Evolutionary conservation across 2,329 filamentous ascomycete species (phyloP).

Genomic region (Penicillium rolfsii): DNA sequence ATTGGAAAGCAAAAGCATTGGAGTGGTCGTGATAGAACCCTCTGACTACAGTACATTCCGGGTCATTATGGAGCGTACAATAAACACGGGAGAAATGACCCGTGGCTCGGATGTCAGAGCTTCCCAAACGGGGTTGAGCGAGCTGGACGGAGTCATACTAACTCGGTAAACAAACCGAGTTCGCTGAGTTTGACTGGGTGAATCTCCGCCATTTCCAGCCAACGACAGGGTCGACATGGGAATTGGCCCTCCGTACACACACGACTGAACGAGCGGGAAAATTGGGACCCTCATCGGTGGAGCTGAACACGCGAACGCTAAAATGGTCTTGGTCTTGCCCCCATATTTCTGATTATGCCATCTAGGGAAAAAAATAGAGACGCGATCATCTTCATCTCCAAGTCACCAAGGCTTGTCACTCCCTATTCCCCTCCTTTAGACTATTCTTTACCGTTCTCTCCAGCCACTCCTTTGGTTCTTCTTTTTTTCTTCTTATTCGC

Average conservation of each 20-base stretch:
- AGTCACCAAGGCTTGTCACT: slow-evolving; percentile 1
- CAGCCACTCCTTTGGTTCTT: not conserved
- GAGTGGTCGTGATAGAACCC: not conserved
- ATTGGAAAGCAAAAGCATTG: not conserved
- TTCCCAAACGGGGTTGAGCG: slow-evolving; percentile 8
- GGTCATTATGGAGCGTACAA: not conserved
- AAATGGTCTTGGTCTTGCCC: not conserved
- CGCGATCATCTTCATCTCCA: not conserved
- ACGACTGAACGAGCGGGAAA: slow-evolving; percentile 28
- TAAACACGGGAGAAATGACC: not conserved
- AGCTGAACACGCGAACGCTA: slow-evolving; percentile 26
- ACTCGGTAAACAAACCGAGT: not conserved
- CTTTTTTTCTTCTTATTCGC: not conserved
- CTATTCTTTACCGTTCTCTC: not conserved
- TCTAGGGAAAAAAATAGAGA: not conserved
- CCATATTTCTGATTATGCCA: not conserved
- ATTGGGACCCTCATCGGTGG: slow-evolving; percentile 27
- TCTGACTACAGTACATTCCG: not conserved
- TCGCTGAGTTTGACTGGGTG: no score
- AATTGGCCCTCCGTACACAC: slow-evolving; percentile 7
- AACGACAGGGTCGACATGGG: not conserved
- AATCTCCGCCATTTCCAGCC: not conserved
- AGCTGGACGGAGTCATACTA: not conserved
- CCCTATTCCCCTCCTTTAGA: slow-evolving; percentile 3
- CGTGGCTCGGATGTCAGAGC: slow-evolving; percentile 10